phyloP scores from a whole-genome alignment of 306 rosid species.

The Vicia faba region DNA sequence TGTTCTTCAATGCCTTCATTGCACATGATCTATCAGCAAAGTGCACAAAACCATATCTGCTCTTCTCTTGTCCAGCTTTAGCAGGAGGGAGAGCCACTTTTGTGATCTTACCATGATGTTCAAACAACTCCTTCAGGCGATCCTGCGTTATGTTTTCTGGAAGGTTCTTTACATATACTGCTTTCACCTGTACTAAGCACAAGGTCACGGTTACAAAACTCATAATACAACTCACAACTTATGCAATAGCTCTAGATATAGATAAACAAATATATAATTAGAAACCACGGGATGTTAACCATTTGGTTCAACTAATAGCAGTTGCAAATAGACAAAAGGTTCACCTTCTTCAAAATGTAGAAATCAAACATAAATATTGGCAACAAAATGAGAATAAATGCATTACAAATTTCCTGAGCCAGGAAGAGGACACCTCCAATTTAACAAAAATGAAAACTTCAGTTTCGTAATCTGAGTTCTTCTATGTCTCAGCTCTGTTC shows the following conservation, averaged over 20 bases:
- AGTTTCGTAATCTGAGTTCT: neutral
- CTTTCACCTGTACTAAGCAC: constrained; percentile 59
- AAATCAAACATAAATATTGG: neutral
- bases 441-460: neutral
- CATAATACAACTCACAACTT: constrained; percentile 3
- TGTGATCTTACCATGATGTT: constrained; percentile 70
- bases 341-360: neutral
- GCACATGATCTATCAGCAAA: constrained; percentile 69
- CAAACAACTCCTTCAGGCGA: constrained; percentile 51
- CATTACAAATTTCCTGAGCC: neutral
- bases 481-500: neutral
- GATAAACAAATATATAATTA: constrained; percentile 13
- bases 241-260: constrained; percentile 7
- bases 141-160: constrained; percentile 64
- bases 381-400: neutral
- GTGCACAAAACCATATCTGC: constrained; percentile 79
- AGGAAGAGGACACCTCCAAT: constrained; percentile 10
- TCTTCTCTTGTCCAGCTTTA: constrained; percentile 64
- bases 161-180: constrained; percentile 70
- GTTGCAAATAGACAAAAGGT: constrained; percentile 12
- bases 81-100: constrained; percentile 79
- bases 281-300: constrained; percentile 13
- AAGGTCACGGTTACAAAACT: constrained; percentile 23
- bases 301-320: constrained; percentile 6
- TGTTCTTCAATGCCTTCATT: constrained; percentile 62